Evolutionary conservation across 2,329 filamentous ascomycete species (phyloP), one percentile per base, ranked within the genome.

Genomic region (Bipolaris oryzae): DNA sequence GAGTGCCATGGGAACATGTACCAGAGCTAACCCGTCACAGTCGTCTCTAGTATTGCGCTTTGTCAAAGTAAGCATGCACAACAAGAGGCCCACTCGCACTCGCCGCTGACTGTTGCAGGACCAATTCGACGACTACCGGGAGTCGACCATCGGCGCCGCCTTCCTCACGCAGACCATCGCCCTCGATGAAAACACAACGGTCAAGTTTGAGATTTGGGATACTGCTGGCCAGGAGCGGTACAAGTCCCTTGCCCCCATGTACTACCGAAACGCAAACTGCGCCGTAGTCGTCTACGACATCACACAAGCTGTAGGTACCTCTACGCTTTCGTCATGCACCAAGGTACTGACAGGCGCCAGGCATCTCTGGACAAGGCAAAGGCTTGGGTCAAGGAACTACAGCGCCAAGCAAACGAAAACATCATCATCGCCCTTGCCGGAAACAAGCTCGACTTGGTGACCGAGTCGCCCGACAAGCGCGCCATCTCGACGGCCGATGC

Each of bases 281-380:
- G 95, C 96, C 57, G 94, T 99, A 31, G 94, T 99, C 46, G 95
- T 99, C 66, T 99, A 99, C 80, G 95, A 99, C 80, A 98, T 99
- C 74, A 99, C 95, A 74, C 95, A 99, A 86, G 92, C 95, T 67
- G 95, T 99, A 88, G 62, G 90, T 80, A 43, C 21, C 23, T 39
- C 47, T 31, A 50, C 20, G n/a, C 5, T 4, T 47, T 37, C 55
- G 48, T 28, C 9, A 55, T 62, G 63, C 59, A 15, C 2, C 21
- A 21, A 21, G 33, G 20, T 44, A 60, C 65, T 73, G 58, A 79
- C 53, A 33, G 11, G 46, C 7, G 10, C 47, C 66, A 99, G 95
- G 87, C 93, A 64, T 99, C 95, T 45, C 84, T 99, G 73, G 96
- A 99, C 80, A 99, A 99, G 84, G 96, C 96, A 69, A 99, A 99